phyloP scores from a whole-genome alignment of 176 grass and related monocot genomes.

The Eragrostis curvula region DNA sequence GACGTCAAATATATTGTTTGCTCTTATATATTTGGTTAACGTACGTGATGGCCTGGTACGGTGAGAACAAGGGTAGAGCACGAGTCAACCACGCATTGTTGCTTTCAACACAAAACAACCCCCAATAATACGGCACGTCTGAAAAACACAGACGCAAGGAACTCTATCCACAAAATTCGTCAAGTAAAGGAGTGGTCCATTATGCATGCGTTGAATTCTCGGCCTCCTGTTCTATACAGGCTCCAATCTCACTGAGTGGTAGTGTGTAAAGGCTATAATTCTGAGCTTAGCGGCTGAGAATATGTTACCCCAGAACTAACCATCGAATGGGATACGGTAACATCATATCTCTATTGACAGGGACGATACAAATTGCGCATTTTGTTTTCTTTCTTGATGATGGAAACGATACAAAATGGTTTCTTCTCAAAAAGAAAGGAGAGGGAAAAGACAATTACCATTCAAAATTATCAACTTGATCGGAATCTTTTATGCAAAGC shows the following conservation, averaged over 20 bases:
- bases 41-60: neutral
- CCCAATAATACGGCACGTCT: neutral
- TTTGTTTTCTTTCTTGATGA: too few species aligned
- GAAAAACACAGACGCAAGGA: neutral
- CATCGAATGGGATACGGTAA: neutral
- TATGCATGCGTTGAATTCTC: neutral
- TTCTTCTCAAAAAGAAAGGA: too few species aligned
- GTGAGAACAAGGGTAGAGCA: neutral
- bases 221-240: neutral
- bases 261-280: too few species aligned
- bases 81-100: constrained; percentile 27
- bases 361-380: too few species aligned
- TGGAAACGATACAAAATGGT: too few species aligned
- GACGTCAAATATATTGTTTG: neutral
- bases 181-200: neutral
- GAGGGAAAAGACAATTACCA: neutral
- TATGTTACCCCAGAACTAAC: too few species aligned
- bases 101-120: constrained; percentile 18
- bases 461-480: neutral
- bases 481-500: neutral
- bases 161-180: neutral
- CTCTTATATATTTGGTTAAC: neutral
- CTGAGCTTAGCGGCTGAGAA: too few species aligned
- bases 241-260: too few species aligned
- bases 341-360: neutral